These are phyloP conservation scores for Pittosporum tobira DNA, from an alignment of 129 eudicot genomes.

Conservation along the genomic window DNA sequence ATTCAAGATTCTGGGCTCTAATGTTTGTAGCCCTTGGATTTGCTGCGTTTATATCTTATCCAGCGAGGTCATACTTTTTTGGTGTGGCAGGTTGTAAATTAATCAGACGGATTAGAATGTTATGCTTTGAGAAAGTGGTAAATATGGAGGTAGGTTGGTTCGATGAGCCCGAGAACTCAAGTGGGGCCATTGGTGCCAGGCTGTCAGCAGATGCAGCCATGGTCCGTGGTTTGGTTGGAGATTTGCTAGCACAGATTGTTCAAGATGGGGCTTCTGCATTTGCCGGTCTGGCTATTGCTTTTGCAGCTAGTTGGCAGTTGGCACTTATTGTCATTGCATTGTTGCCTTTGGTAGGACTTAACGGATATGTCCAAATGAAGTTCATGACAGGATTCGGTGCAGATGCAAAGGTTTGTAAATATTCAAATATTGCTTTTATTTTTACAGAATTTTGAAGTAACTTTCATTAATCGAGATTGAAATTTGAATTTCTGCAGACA, in stretches of 20 bases:
- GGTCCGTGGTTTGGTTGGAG: conserved; percentile 76
- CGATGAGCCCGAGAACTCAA: conserved; percentile 65
- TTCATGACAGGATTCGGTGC: conserved; percentile 86
- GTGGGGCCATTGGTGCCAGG: conserved; percentile 79
- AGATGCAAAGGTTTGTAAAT: conserved; percentile 68
- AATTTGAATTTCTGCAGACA: conserved; percentile 22
- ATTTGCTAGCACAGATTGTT: conserved; percentile 65
- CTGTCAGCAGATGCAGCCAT: conserved; percentile 73
- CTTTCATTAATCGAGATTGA: not conserved
- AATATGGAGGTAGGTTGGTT: conserved; percentile 87
- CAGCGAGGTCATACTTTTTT: conserved; percentile 58
- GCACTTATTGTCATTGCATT: conserved; percentile 62
- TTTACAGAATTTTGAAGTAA: not conserved
- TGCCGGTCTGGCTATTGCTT: conserved; percentile 59
- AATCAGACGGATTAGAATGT: conserved; percentile 49
- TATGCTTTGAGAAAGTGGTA: conserved; percentile 72
- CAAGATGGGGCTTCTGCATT: conserved; percentile 45
- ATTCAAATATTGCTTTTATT: not conserved
- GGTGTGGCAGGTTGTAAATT: conserved; percentile 69
- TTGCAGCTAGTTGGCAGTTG: conserved; percentile 73
- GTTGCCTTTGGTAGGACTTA: conserved; percentile 59
- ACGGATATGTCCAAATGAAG: conserved; percentile 59
- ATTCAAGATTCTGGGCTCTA: conserved; percentile 64
- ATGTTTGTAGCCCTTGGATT: conserved; percentile 56
- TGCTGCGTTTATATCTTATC: conserved; percentile 40